Evolutionary conservation across 2,329 filamentous ascomycete species (phyloP).

Genomic region (Myriangium duriaei): DNA sequence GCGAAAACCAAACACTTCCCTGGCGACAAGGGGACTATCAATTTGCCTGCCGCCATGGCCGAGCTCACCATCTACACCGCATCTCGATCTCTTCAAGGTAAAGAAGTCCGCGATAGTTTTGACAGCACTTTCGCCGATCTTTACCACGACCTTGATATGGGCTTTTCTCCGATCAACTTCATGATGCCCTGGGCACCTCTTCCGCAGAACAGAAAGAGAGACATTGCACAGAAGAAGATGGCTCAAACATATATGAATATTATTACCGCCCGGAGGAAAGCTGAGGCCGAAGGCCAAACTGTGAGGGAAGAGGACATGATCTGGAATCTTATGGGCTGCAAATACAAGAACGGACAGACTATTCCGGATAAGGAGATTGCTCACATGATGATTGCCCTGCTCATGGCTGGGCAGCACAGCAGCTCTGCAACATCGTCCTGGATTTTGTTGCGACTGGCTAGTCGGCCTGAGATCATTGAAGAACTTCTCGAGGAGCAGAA

Average conservation of each 20-base stretch:
- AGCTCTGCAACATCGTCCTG: conserved; percentile 74
- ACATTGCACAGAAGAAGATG: conserved; percentile 68
- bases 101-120: conserved; percentile 68
- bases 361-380: conserved; percentile 78
- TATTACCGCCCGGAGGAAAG: conserved; percentile 55
- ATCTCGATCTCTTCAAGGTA: conserved; percentile 72
- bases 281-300: conserved; percentile 28
- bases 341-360: conserved; percentile 67
- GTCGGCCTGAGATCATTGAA: conserved; percentile 63
- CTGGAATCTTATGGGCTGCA: conserved; percentile 75
- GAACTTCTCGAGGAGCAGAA: conserved; percentile 77
- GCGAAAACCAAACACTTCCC: conserved; percentile 49
- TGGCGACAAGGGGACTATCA: conserved; percentile 52
- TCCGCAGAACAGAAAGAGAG: conserved; percentile 75
- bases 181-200: conserved; percentile 79
- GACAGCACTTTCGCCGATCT: conserved; percentile 68
- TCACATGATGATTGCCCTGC: conserved; percentile 86
- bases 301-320: conserved; percentile 60
- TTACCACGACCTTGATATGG: conserved; percentile 83
- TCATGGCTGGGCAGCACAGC: conserved; percentile 87
- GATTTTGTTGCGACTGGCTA: conserved; percentile 72
- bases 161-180: conserved; percentile 82
- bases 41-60: conserved; percentile 64
- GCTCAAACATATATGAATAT: conserved; percentile 72
- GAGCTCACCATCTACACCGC: conserved; percentile 87